phyloP scores from a whole-genome alignment of 345 rosid species.

The Toxicodendron radicans region DNA sequence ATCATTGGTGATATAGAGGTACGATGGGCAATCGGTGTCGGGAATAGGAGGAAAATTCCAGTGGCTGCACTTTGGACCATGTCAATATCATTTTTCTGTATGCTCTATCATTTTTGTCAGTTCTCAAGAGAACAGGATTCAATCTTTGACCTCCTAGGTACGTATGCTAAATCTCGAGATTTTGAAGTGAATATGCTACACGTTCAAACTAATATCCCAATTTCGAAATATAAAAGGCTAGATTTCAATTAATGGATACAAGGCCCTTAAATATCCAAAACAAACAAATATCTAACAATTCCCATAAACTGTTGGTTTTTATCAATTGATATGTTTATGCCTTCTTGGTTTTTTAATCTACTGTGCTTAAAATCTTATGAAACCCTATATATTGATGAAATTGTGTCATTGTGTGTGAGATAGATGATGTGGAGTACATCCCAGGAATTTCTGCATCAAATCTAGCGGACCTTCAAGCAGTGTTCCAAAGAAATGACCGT shows the following conservation, averaged over 20 bases:
- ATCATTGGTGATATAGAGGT: slow-evolving; percentile 35
- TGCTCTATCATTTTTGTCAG: slow-evolving; percentile 34
- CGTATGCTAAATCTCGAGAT: too few species aligned
- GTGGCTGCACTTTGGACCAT: slow-evolving; percentile 37
- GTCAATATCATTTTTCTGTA: slow-evolving; percentile 37
- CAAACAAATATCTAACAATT: too few species aligned
- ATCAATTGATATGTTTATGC: background rate
- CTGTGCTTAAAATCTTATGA: background rate
- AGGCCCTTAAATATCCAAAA: too few species aligned
- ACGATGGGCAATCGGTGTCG: slow-evolving; percentile 25
- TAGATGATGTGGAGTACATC: slow-evolving; percentile 40
- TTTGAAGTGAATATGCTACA: too few species aligned
- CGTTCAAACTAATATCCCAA: too few species aligned
- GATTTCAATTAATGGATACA: too few species aligned
- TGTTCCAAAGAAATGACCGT: slow-evolving; percentile 21
- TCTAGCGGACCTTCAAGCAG: slow-evolving; percentile 39
- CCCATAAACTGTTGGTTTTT: background rate
- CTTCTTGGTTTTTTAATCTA: background rate
- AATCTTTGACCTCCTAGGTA: slow-evolving; percentile 33
- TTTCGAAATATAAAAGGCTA: too few species aligned
- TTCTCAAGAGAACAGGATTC: slow-evolving; percentile 16
- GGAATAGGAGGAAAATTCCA: slow-evolving; percentile 33
- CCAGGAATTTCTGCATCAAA: slow-evolving; percentile 35
- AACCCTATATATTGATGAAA: background rate
- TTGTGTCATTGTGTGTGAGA: slow-evolving; percentile 1